Base-by-base conservation (phyloP, 768 basidiomycete genomes). In the Mrakia gelida region DNA sequence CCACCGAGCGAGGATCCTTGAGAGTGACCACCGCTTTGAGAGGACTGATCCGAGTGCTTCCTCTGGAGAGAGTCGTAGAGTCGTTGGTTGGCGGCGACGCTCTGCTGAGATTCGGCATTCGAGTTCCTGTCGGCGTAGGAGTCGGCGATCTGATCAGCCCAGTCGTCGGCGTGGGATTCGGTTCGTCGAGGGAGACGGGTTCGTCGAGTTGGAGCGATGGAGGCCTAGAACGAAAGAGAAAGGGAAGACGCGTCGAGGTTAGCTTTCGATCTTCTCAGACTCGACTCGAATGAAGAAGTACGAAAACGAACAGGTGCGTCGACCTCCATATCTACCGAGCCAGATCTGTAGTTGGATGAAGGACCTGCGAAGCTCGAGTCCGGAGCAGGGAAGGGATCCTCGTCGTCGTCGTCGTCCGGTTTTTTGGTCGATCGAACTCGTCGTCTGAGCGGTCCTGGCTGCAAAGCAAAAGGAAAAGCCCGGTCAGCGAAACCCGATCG, bases 11-110 rank as follows among this genome's bases (percentile, higher is more conserved):
- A 70, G 0, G 67, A 70, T 70, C 38, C 67, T 3, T 70, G 67
- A 41, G 67, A 70, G 4, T 34, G 26, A 10, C 45, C 32, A 2
- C 5, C 30, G 10, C 16, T 4, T 7, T 65, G 16, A 23, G 34
- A 38, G 13, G 65, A 23, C 26, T n/a, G 67, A 0, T 70, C 67
- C 23, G 34, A n/a, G 11, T 43, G 34, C 67, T 41, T 38, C 18
- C 26, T 70, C 26, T 34, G 41, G 41, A 70, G 67, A n/a, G 67
- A 34, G 41, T 38, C 34, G 67, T 70, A 70, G 21, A 70, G 67
- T 21, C 26, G 26, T 41, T 70, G 34, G 21, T 34, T 41, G 26
- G 34, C 67, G 41, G 67, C 67, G 26, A 70, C 18, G 67, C 34
- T 41, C 34, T 70, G 67, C 21, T 23, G 34, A n/a, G 67, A 70